These are phyloP conservation scores for Zymoseptoria passerinii DNA, from an alignment of 2,329 filamentous ascomycete genomes.

Conservation along the genomic window DNA sequence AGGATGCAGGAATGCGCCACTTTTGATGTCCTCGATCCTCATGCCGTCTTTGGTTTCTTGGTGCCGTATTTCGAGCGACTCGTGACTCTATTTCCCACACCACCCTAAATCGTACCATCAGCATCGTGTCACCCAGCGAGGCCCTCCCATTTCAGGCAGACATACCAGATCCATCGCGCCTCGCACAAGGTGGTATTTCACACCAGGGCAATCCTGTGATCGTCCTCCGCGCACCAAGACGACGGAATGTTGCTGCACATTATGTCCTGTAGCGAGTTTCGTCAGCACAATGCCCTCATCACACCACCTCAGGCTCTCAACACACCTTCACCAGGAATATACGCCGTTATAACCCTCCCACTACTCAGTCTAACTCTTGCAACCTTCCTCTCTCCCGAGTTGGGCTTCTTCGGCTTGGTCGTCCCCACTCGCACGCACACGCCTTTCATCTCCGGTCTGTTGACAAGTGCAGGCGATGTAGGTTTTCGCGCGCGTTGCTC, in stretches of 20 bases:
- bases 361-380: conserved; percentile 83
- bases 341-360: conserved; percentile 80
- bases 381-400: conserved; percentile 93
- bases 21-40: neutral
- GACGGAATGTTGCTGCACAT: conserved; percentile 97
- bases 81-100: conserved; percentile 74
- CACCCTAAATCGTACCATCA: conserved; percentile 52
- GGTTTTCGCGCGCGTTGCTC: conserved; percentile 75
- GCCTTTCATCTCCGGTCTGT: conserved; percentile 75
- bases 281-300: conserved; percentile 6
- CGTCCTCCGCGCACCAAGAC: conserved; percentile 90
- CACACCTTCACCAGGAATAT: conserved; percentile 85
- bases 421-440: conserved; percentile 92
- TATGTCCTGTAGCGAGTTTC: conserved; percentile 55
- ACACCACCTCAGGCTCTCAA: neutral
- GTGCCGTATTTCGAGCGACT: conserved; percentile 95
- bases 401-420: conserved; percentile 96
- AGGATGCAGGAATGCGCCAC: neutral
- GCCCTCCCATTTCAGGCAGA: conserved; percentile 18
- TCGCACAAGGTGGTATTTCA: conserved; percentile 87
- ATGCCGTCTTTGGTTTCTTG: conserved; percentile 90
- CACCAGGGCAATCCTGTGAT: conserved; percentile 95
- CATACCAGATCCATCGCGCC: conserved; percentile 88
- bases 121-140: neutral
- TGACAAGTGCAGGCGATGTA: conserved; percentile 72